These are phyloP conservation scores for Zalaria sp. DNA, from an alignment of 2,329 filamentous ascomycete genomes.

Conservation along the genomic window DNA sequence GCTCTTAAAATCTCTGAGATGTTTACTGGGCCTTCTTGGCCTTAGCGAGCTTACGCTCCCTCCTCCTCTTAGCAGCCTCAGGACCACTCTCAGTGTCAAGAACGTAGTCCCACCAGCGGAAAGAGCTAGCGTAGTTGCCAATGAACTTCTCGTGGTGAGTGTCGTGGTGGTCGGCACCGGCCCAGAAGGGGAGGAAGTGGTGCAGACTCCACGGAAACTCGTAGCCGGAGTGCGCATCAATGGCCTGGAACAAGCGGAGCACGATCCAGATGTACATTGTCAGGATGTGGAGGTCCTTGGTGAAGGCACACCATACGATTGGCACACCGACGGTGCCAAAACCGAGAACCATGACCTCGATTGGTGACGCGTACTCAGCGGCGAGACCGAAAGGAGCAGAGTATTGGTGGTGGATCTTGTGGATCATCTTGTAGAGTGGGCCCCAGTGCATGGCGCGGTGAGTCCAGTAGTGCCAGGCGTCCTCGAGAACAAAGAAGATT, in stretches of 20 bases:
- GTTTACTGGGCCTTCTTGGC: conserved; percentile 53
- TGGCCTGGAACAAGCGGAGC: conserved; percentile 86
- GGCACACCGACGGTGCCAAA: conserved; percentile 73
- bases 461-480: conserved; percentile 96
- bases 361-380: conserved; percentile 93
- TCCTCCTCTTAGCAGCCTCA: conserved; percentile 70
- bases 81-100: conserved; percentile 88
- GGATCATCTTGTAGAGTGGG: conserved; percentile 87
- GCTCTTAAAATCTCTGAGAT: neutral
- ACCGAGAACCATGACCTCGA: conserved; percentile 90
- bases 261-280: conserved; percentile 98
- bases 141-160: conserved; percentile 97
- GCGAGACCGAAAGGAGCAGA: conserved; percentile 93
- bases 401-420: conserved; percentile 99
- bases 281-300: conserved; percentile 78
- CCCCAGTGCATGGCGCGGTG: conserved; percentile 90
- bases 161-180: conserved; percentile 91
- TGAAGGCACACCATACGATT: conserved; percentile 70
- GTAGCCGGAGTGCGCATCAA: conserved; percentile 94
- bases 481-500: conserved; percentile 90
- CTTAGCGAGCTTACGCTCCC: conserved; percentile 62
- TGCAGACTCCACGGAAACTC: conserved; percentile 97
- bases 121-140: conserved; percentile 94
- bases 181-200: conserved; percentile 96
- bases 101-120: conserved; percentile 96